A percentile compares a stretch with the other conserved stretches of the same genome.
phyloP scores from a whole-genome alignment of 345 rosid species.

The Pelargonium nanum region DNA sequence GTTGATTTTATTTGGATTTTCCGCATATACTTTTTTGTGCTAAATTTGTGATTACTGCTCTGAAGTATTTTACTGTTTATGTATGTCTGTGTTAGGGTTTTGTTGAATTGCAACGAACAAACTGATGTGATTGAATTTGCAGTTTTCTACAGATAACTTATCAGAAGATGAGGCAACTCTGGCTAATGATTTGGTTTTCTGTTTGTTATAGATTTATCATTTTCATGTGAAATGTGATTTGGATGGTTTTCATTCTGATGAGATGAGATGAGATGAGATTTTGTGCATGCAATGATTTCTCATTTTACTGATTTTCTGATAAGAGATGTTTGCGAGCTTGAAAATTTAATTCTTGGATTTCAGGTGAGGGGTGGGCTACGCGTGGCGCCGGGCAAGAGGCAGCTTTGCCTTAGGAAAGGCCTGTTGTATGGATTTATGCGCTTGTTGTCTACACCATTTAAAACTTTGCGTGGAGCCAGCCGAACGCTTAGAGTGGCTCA shows the following conservation, averaged over 20 bases:
- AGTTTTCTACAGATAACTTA: not conserved
- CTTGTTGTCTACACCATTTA: conserved; percentile 66
- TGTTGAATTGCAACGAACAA: not conserved
- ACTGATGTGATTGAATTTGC: not conserved
- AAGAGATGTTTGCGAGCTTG: not conserved
- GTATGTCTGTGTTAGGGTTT: not conserved
- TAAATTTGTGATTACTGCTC: not conserved
- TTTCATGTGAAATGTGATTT: not conserved
- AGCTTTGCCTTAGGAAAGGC: conserved; percentile 79
- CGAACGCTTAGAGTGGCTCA: conserved; percentile 73
- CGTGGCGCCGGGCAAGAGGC: conserved; percentile 72
- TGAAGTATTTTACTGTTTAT: not conserved
- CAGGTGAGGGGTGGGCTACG: conserved; percentile 71
- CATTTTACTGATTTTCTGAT: not conserved
- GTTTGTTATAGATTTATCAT: no score
- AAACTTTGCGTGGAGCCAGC: conserved; percentile 85
- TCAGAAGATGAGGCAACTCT: not conserved
- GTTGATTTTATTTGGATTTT: not conserved
- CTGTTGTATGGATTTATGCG: conserved; percentile 69
- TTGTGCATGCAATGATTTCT: not conserved
- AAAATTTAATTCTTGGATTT: conserved; percentile 7
- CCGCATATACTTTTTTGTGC: not conserved
- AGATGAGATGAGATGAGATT: no score
- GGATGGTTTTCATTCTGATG: not conserved
- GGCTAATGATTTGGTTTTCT: not conserved